These are phyloP conservation scores for Camellia granthamiana DNA, from an alignment of 148 eudicot species.

Conservation along the genomic window DNA sequence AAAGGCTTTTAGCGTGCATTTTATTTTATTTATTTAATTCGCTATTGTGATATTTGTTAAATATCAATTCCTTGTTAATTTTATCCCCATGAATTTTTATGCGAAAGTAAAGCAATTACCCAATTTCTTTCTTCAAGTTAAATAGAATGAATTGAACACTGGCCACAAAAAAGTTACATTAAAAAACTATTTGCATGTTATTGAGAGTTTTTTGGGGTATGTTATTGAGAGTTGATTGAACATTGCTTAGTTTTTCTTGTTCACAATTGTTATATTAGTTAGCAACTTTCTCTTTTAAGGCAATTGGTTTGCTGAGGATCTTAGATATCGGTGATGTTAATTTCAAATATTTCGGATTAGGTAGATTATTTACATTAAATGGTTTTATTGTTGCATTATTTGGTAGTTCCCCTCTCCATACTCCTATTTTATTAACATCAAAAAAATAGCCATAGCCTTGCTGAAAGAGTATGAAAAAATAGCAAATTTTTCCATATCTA, in stretches of 20 bases:
- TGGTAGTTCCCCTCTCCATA: background rate
- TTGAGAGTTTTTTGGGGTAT: no score
- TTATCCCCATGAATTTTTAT: no score
- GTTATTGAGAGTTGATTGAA: background rate
- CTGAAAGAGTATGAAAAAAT: slow-evolving; percentile 52
- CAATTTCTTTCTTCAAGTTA: no score
- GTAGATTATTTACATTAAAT: background rate
- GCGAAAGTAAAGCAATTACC: no score
- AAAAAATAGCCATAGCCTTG: slow-evolving; percentile 52
- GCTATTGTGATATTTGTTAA: no score
- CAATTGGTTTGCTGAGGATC: background rate
- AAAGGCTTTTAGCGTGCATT: no score
- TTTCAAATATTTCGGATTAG: background rate
- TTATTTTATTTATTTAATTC: no score
- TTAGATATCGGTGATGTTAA: background rate
- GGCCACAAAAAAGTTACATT: no score
- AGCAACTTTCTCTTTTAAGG: background rate
- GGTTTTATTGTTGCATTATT: background rate
- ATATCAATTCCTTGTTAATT: no score
- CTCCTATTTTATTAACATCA: background rate
- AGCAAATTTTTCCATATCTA: background rate
- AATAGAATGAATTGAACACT: no score
- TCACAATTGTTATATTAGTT: background rate
- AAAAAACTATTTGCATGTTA: no score
- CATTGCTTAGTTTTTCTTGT: background rate